Evolutionary conservation across 2,329 filamentous ascomycete species (phyloP).

Genomic region (Aspergillus ustus): DNA sequence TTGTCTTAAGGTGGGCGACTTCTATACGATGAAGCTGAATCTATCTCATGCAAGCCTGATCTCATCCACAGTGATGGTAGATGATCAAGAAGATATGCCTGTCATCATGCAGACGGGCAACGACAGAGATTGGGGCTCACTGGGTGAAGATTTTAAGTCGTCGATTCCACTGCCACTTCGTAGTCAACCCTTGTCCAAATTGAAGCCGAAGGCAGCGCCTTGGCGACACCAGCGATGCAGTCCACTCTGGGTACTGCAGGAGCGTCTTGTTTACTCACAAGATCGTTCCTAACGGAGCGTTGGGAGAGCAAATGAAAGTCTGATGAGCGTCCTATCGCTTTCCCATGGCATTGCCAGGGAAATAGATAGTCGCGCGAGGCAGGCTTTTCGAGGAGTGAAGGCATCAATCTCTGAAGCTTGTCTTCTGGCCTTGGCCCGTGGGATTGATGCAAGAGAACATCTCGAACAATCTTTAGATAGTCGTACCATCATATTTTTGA

Average conservation of each 20-base stretch:
- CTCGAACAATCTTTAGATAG: slow-evolving; percentile 38
- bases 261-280: slow-evolving; percentile 65
- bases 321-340: slow-evolving; percentile 31
- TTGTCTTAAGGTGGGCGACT: slow-evolving; percentile 4
- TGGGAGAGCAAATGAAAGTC: slow-evolving; percentile 62
- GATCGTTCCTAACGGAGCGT: slow-evolving; percentile 80
- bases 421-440: slow-evolving; percentile 31
- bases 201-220: slow-evolving; percentile 12
- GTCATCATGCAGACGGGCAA: background rate
- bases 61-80: background rate
- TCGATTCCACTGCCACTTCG: background rate
- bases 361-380: slow-evolving; percentile 22
- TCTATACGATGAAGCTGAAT: slow-evolving; percentile 12
- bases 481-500: background rate
- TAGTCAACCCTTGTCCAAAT: background rate
- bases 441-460: slow-evolving; percentile 46
- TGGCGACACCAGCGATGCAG: slow-evolving; percentile 69
- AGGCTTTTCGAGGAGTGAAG: slow-evolving; percentile 39
- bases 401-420: slow-evolving; percentile 39
- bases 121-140: background rate
- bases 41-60: background rate
- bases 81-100: background rate
- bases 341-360: slow-evolving; percentile 21
- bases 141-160: background rate
- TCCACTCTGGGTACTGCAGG: slow-evolving; percentile 72